Evolutionary conservation across 352 stramenopile genomes (phyloP).

Genomic region (Lagenidium sp.): DNA sequence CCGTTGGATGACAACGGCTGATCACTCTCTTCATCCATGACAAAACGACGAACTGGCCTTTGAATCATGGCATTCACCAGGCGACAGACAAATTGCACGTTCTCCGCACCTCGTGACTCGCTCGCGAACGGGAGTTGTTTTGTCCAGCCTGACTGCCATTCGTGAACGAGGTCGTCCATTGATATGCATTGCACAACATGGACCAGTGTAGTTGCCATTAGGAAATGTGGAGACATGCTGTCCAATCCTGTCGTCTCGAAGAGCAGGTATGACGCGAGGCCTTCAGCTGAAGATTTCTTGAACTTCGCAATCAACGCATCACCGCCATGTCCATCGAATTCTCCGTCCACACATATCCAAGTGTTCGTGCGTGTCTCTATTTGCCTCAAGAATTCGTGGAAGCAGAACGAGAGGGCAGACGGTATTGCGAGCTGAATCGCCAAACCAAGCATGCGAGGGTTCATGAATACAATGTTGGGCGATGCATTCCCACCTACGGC

Average conservation of each 20-base stretch:
- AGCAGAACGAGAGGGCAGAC: too few relatives aligned
- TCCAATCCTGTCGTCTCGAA: slow-evolving; percentile 8
- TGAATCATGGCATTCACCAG: slow-evolving; percentile 4
- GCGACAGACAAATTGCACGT: slow-evolving; percentile 6
- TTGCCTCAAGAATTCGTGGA: too few relatives aligned
- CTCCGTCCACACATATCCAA: too few relatives aligned
- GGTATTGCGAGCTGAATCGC: too few relatives aligned
- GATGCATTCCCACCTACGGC: too few relatives aligned
- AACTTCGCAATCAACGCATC: too few relatives aligned
- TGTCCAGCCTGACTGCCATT: slow-evolving; percentile 5
- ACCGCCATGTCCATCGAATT: too few relatives aligned
- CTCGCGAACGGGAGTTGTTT: slow-evolving; percentile 10
- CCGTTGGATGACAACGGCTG: background rate
- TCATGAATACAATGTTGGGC: too few relatives aligned
- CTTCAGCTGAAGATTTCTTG: too few relatives aligned
- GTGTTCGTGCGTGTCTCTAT: too few relatives aligned
- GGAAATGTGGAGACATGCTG: slow-evolving; percentile 1
- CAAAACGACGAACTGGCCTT: slow-evolving; percentile 3
- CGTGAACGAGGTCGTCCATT: slow-evolving; percentile 1
- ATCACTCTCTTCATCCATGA: slow-evolving; percentile 6
- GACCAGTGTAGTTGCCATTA: slow-evolving; percentile 1
- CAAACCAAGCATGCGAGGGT: too few relatives aligned
- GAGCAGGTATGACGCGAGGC: slow-evolving; percentile 4
- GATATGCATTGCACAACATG: slow-evolving; percentile 2
- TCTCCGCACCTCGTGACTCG: slow-evolving; percentile 8